Evolutionary conservation across 345 rosid species (phyloP).

Genomic region (Hirschfeldia incana): DNA sequence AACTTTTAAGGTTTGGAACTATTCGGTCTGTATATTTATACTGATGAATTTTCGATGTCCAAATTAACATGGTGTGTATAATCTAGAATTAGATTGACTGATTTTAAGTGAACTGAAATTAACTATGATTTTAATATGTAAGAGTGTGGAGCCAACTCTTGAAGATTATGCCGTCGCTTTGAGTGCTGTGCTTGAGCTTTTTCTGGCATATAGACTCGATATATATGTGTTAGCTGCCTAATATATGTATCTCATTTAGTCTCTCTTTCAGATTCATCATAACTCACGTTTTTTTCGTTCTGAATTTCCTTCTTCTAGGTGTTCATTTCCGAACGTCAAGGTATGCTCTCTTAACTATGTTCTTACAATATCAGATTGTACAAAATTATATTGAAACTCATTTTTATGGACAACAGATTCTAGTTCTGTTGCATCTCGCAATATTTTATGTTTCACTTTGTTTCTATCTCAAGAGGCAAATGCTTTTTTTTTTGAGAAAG

Average conservation of each 20-base stretch:
- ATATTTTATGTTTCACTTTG: background rate
- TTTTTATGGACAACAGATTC: background rate
- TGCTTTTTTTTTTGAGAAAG: background rate
- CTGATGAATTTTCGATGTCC: background rate
- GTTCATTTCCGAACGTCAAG: slow-evolving; percentile 20
- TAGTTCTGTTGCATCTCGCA: background rate
- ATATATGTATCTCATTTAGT: background rate
- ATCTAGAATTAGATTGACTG: background rate
- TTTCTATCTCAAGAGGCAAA: background rate
- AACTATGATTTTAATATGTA: background rate
- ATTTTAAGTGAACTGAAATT: background rate
- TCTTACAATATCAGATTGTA: background rate
- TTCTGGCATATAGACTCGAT: background rate
- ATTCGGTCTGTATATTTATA: background rate
- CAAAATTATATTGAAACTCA: background rate
- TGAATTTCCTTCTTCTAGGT: slow-evolving; percentile 21
- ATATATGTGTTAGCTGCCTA: background rate
- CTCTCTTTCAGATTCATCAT: background rate
- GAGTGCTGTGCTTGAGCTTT: background rate
- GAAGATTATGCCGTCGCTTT: background rate
- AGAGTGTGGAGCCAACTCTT: background rate
- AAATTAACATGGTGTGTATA: background rate
- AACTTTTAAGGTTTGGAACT: background rate
- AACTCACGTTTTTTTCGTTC: slow-evolving; percentile 4
- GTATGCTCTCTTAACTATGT: slow-evolving; percentile 6